A percentile compares a stretch with the other conserved stretches of the same genome.
phyloP scores from a whole-genome alignment of 345 rosid genomes.

The Sonneratia alba region DNA sequence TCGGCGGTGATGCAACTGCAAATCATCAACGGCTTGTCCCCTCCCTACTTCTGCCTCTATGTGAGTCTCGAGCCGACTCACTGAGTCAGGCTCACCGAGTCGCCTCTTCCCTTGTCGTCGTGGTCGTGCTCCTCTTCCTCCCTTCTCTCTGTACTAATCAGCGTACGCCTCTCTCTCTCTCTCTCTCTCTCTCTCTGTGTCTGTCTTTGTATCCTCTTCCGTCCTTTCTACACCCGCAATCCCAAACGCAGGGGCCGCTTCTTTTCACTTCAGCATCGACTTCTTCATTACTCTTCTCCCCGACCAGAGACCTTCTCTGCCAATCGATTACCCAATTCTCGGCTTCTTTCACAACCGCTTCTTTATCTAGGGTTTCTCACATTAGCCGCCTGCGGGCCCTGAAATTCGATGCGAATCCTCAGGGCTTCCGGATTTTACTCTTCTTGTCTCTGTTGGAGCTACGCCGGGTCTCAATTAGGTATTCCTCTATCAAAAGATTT shows the following conservation, averaged over 20 bases:
- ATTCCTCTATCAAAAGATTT: conserved; percentile 7
- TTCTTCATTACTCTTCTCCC: conserved; percentile 39
- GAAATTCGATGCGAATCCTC: background rate
- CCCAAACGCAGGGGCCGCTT: conserved; percentile 46
- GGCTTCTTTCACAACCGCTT: conserved; percentile 13
- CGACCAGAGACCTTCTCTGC: conserved; percentile 17
- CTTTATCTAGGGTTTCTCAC: conserved; percentile 49
- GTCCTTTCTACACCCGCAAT: conserved; percentile 32
- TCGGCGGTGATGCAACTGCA: background rate
- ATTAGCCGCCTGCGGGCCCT: conserved; percentile 13
- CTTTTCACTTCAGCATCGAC: conserved; percentile 81
- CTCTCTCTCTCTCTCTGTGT: conserved; percentile 4
- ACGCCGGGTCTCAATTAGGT: conserved; percentile 10
- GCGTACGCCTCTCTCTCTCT: conserved; percentile 9
- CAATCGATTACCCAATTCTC: conserved; percentile 8
- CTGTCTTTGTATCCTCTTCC: conserved; percentile 42
- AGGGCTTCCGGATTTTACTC: background rate
- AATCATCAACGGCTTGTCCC: background rate
- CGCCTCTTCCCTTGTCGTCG: background rate
- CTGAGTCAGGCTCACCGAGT: conserved; percentile 1
- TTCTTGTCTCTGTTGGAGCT: background rate
- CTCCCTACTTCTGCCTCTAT: background rate
- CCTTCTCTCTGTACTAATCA: conserved; percentile 3
- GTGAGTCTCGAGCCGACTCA: conserved; percentile 1
- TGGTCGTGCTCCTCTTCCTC: background rate